Conservation (phyloP, 495 filamentous ascomycete species). For the Penicillium psychrofluorescens region DNA sequence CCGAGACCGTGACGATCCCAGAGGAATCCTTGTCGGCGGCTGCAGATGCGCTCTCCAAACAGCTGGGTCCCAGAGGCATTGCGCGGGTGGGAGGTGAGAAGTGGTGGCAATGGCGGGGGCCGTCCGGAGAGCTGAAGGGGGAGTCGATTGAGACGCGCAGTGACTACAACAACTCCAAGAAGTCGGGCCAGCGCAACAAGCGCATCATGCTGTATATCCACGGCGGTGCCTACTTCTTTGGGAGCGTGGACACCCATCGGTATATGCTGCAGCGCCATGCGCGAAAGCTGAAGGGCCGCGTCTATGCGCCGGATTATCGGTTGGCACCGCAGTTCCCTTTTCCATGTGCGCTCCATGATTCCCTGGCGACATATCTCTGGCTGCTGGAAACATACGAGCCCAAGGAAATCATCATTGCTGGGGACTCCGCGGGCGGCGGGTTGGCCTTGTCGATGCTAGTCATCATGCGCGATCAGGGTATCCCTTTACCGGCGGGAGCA, state of each 20-base stretch:
- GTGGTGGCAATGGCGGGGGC: slow-evolving; percentile 92
- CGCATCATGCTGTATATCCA: slow-evolving; percentile 92
- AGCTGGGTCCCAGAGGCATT: slow-evolving; percentile 72
- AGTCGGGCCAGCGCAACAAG: slow-evolving; percentile 46
- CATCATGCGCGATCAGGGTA: slow-evolving; percentile 67
- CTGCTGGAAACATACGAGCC: slow-evolving; percentile 68
- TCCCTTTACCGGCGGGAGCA: slow-evolving; percentile 81
- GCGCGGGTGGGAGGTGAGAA: slow-evolving; percentile 67
- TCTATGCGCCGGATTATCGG: slow-evolving; percentile 82
- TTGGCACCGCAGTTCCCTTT: slow-evolving; percentile 93
- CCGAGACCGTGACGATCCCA: slow-evolving; percentile 65
- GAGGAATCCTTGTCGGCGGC: slow-evolving; percentile 51
- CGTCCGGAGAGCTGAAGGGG: slow-evolving; percentile 55
- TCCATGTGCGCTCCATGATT: slow-evolving; percentile 84
- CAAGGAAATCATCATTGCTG: slow-evolving; percentile 72
- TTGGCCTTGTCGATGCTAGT: slow-evolving; percentile 79
- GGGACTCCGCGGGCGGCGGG: slow-evolving; percentile 86
- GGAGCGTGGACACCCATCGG: slow-evolving; percentile 87
- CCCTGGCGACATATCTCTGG: slow-evolving; percentile 77
- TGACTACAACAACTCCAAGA: slow-evolving; percentile 67
- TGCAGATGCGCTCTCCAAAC: slow-evolving; percentile 52
- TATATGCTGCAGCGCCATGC: slow-evolving; percentile 96
- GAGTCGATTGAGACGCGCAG: slow-evolving; percentile 95
- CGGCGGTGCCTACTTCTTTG: slow-evolving; percentile 80
- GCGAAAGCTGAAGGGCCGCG: slow-evolving; percentile 80